phyloP scores from a whole-genome alignment of 1,284 basidiomycete genomes.

The Erythrobasidium hasegawianum region DNA sequence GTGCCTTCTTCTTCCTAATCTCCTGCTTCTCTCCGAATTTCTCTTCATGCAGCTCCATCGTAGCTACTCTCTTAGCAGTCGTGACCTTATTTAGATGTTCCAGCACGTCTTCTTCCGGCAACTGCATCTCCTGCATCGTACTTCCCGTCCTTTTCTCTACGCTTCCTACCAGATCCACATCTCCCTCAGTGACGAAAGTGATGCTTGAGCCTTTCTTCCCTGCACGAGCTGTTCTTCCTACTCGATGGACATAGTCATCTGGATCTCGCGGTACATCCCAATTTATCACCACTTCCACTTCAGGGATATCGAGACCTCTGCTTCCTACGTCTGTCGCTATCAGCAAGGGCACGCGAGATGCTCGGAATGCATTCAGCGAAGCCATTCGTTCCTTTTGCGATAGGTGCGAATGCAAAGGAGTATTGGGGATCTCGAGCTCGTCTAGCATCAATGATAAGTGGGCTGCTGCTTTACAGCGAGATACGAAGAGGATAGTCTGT shows the following conservation, averaged over 20 bases:
- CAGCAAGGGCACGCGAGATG: slow-evolving; percentile 81
- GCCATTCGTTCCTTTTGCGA: slow-evolving; percentile 82
- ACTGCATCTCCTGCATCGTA: slow-evolving; percentile 48
- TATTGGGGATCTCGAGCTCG: slow-evolving; percentile 73
- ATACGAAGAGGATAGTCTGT: slow-evolving; percentile 93
- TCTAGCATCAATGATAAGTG: slow-evolving; percentile 79
- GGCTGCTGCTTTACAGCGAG: slow-evolving; percentile 79
- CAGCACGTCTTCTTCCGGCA: slow-evolving; percentile 78
- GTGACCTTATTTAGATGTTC: slow-evolving; percentile 83
- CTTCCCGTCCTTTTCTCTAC: slow-evolving; percentile 84
- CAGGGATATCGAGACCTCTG: slow-evolving; percentile 93
- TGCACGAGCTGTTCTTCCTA: slow-evolving; percentile 84
- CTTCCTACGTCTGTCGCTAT: slow-evolving; percentile 94
- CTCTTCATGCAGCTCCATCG: slow-evolving; percentile 77
- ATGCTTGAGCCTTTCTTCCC: slow-evolving; percentile 83
- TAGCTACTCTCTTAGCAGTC: slow-evolving; percentile 86
- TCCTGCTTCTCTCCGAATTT: slow-evolving; percentile 85
- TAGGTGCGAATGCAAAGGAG: slow-evolving; percentile 87
- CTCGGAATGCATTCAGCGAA: slow-evolving; percentile 81
- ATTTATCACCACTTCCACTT: slow-evolving; percentile 95
- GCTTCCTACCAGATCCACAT: slow-evolving; percentile 75
- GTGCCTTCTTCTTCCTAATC: slow-evolving; percentile 64
- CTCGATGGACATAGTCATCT: slow-evolving; percentile 60
- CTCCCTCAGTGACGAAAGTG: slow-evolving; percentile 90
- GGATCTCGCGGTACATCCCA: slow-evolving; percentile 91